Evolutionary conservation across 2,329 filamentous ascomycete species (phyloP).

Genomic region (Magnaporthiopsis rhizophila): DNA sequence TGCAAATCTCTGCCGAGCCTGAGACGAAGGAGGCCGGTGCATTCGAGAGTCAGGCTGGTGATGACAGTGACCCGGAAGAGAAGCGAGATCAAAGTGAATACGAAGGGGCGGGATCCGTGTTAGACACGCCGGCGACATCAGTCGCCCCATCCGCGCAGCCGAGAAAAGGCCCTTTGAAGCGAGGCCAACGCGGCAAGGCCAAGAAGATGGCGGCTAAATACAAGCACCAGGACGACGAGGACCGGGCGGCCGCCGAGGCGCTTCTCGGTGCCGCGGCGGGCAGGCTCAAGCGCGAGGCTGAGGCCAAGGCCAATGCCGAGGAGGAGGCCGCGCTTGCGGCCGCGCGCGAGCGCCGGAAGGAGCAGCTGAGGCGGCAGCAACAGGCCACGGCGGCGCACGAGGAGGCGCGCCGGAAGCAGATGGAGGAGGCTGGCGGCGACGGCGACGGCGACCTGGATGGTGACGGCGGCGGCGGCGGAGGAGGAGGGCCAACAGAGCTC

Average conservation of each 20-base stretch:
- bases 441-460: constrained; percentile 48
- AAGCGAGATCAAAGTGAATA: constrained; percentile 25
- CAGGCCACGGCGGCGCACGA: constrained; percentile 71
- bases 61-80: constrained; percentile 15
- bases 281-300: constrained; percentile 59
- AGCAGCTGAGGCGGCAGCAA: constrained; percentile 72
- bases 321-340: constrained; percentile 66
- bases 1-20: constrained; percentile 14
- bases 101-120: constrained; percentile 13
- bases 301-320: constrained; percentile 57
- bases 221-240: constrained; percentile 89
- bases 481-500: constrained; percentile 19
- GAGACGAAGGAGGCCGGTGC: constrained; percentile 16
- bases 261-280: constrained; percentile 73
- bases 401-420: constrained; percentile 53
- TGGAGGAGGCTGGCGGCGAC: constrained; percentile 41
- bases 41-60: constrained; percentile 9
- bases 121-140: constrained; percentile 12
- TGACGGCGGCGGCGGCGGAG: constrained; percentile 42
- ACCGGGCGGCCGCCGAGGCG: constrained; percentile 72
- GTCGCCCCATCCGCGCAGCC: constrained; percentile 21
- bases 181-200: constrained; percentile 73
- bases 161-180: constrained; percentile 46
- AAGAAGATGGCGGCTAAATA: constrained; percentile 89
- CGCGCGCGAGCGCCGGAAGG: constrained; percentile 64